These are phyloP conservation scores for Paraconiothyrium sp. DNA, from an alignment of 2,329 filamentous ascomycete genomes.

Conservation along the genomic window DNA sequence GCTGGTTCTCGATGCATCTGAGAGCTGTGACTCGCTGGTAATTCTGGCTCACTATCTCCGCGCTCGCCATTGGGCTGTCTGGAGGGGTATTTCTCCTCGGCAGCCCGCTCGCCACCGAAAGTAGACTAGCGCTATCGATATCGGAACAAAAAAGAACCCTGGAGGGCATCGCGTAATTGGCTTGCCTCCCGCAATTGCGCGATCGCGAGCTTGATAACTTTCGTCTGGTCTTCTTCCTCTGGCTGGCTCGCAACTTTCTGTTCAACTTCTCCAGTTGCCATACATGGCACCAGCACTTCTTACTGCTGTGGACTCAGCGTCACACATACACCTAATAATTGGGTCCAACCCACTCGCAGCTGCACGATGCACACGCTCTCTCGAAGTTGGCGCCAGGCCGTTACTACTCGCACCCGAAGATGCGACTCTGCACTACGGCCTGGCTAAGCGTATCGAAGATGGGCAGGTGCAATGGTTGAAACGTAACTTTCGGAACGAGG, in stretches of 20 bases:
- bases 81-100: slow-evolving; percentile 30
- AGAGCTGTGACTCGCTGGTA: not conserved
- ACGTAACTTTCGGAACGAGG: slow-evolving; percentile 72
- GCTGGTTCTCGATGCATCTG: not conserved
- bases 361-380: slow-evolving; percentile 79
- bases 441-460: slow-evolving; percentile 72
- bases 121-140: slow-evolving; percentile 42
- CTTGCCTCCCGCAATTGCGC: slow-evolving; percentile 13
- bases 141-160: slow-evolving; percentile 39
- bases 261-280: not conserved
- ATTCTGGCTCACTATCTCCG: slow-evolving; percentile 11
- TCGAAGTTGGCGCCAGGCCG: slow-evolving; percentile 83
- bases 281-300: slow-evolving; percentile 68
- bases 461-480: slow-evolving; percentile 73
- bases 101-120: slow-evolving; percentile 18
- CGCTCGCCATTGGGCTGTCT: slow-evolving; percentile 4
- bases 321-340: slow-evolving; percentile 82
- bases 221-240: slow-evolving; percentile 6
- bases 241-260: not conserved
- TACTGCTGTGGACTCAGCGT: slow-evolving; percentile 74
- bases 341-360: slow-evolving; percentile 89
- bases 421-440: slow-evolving; percentile 67
- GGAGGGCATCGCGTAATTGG: slow-evolving; percentile 11
- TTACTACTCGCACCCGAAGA: slow-evolving; percentile 78
- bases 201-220: slow-evolving; percentile 1